Evolutionary conservation across 192 early-diverging fungal species (phyloP).

Genomic region (Backusella tuberculispora): DNA sequence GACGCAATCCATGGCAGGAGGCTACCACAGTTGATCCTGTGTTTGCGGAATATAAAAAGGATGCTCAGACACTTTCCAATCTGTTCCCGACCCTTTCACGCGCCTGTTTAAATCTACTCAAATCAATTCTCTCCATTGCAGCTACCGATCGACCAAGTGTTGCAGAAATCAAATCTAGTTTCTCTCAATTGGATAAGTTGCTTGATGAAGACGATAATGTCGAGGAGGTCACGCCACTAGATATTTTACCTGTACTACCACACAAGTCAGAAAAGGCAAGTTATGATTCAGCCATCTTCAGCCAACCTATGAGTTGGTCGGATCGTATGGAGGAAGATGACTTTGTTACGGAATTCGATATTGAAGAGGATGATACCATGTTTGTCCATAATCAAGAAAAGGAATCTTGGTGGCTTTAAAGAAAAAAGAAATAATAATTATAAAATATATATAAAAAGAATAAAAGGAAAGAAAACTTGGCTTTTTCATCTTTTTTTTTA

Average conservation of each 20-base stretch:
- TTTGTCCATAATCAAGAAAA: constrained; percentile 39
- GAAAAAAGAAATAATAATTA: neutral
- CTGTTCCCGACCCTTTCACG: constrained; percentile 54
- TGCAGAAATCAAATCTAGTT: constrained; percentile 28
- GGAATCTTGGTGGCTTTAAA: constrained; percentile 43
- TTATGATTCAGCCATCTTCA: constrained; percentile 35
- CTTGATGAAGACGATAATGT: neutral
- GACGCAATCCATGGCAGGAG: constrained; percentile 80
- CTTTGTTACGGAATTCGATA: constrained; percentile 15
- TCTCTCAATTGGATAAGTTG: constrained; percentile 13
- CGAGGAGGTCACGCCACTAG: constrained; percentile 19
- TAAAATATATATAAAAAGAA: neutral
- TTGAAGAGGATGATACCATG: constrained; percentile 31
- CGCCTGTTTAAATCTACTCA: constrained; percentile 43
- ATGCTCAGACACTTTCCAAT: constrained; percentile 45
- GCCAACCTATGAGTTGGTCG: constrained; percentile 20
- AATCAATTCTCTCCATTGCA: constrained; percentile 49
- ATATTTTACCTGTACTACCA: constrained; percentile 23
- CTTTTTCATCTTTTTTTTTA: neutral
- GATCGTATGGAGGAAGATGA: constrained; percentile 29
- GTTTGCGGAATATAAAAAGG: constrained; percentile 52
- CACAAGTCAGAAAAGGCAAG: constrained; percentile 22
- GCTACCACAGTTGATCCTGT: constrained; percentile 49
- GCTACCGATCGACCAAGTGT: constrained; percentile 45
- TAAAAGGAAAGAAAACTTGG: neutral